Evolutionary conservation across 352 stramenopile species (phyloP).

Genomic region (Elongisporangium senticosum): DNA sequence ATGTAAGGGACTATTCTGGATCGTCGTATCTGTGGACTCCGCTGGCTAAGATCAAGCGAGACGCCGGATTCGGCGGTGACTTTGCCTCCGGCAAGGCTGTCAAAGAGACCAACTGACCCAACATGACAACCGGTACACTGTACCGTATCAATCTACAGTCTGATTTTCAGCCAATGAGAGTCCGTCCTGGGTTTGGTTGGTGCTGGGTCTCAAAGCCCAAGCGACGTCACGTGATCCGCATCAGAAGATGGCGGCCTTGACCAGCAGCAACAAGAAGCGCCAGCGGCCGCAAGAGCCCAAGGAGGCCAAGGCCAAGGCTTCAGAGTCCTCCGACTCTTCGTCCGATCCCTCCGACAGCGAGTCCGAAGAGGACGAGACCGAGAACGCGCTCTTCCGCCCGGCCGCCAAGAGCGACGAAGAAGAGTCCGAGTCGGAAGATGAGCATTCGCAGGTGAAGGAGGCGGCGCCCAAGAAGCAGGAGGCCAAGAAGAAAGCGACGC

Average conservation of each 20-base stretch:
- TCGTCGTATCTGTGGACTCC: no score
- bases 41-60: background rate
- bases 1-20: no score
- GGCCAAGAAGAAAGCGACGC: constrained; percentile 14
- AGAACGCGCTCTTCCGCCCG: constrained; percentile 73
- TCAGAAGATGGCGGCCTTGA: background rate
- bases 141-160: background rate
- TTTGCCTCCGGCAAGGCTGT: no score
- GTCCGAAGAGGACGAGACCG: constrained; percentile 38
- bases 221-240: background rate
- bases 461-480: constrained; percentile 26
- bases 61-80: no score
- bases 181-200: background rate
- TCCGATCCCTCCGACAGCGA: constrained; percentile 24
- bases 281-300: background rate
- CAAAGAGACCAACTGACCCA: no score
- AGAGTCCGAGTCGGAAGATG: constrained; percentile 8
- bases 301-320: background rate
- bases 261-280: background rate
- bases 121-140: background rate
- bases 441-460: constrained; percentile 73
- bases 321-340: constrained; percentile 7
- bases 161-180: background rate
- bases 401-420: constrained; percentile 22
- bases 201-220: background rate